Conservation (phyloP, 192 early-diverging fungal species). For the Coemansia guatemalensis region DNA sequence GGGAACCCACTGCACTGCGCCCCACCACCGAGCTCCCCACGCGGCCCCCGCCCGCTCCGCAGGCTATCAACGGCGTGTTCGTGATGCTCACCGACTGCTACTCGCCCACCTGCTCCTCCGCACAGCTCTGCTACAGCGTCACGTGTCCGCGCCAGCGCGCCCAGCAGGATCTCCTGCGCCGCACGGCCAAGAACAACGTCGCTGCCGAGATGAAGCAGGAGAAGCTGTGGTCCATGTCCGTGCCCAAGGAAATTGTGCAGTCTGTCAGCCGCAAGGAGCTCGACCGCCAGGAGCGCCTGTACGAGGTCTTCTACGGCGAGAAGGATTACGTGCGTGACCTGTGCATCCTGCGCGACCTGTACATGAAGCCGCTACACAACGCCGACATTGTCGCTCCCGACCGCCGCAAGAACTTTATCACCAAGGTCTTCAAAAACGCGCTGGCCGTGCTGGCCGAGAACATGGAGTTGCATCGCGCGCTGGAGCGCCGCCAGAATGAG, state of each 20-base stretch:
- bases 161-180: slow-evolving; percentile 53
- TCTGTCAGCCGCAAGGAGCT: slow-evolving; percentile 72
- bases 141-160: slow-evolving; percentile 72
- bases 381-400: slow-evolving; percentile 64
- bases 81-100: slow-evolving; percentile 90
- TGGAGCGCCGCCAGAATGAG: slow-evolving; percentile 65
- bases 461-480: slow-evolving; percentile 58
- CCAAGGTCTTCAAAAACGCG: slow-evolving; percentile 79
- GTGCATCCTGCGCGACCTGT: slow-evolving; percentile 74
- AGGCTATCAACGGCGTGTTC: slow-evolving; percentile 76
- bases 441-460: slow-evolving; percentile 63
- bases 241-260: slow-evolving; percentile 70
- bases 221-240: slow-evolving; percentile 81
- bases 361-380: slow-evolving; percentile 63
- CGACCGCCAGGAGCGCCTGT: slow-evolving; percentile 91
- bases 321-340: slow-evolving; percentile 90
- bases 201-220: slow-evolving; percentile 61
- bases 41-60: slow-evolving; percentile 1
- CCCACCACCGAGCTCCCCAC: background rate
- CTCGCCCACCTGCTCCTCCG: slow-evolving; percentile 84
- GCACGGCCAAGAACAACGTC: slow-evolving; percentile 50
- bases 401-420: slow-evolving; percentile 69
- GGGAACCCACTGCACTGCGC: slow-evolving; percentile 8
- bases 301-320: slow-evolving; percentile 89
- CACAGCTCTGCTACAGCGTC: slow-evolving; percentile 85